Evolutionary conservation across 345 rosid genomes (phyloP).

Genomic region (Camelina hispida): DNA sequence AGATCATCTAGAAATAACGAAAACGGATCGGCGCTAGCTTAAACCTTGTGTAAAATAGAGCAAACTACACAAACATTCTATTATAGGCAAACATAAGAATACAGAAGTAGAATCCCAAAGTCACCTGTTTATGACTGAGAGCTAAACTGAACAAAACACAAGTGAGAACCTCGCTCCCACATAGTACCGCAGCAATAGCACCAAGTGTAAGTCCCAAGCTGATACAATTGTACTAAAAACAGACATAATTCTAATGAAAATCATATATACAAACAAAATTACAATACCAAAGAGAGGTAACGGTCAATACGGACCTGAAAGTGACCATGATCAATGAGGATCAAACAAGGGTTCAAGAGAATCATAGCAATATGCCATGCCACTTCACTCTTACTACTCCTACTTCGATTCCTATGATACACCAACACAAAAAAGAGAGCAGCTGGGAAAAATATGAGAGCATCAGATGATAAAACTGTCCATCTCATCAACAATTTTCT

Average conservation of each 20-base stretch:
- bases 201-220: constrained; percentile 86
- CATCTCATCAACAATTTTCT: constrained; percentile 92
- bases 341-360: constrained; percentile 79
- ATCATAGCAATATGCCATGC: constrained; percentile 77
- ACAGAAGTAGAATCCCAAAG: constrained; percentile 7
- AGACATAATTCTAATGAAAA: constrained; percentile 35
- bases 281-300: not conserved
- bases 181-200: constrained; percentile 82
- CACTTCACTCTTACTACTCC: constrained; percentile 49
- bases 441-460: constrained; percentile 79
- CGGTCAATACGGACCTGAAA: constrained; percentile 71
- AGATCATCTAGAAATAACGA: constrained; percentile 12
- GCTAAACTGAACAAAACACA: constrained; percentile 77
- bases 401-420: constrained; percentile 42
- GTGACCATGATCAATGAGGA: constrained; percentile 93
- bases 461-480: constrained; percentile 87
- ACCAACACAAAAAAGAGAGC: constrained; percentile 66
- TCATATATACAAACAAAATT: constrained; percentile 3
- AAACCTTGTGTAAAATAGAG: not conserved
- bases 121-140: constrained; percentile 95
- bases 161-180: constrained; percentile 63
- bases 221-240: constrained; percentile 87
- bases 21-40: not conserved
- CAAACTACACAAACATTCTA: not conserved
- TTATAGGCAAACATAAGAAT: not conserved